Evolutionary conservation across 129 eudicot species (phyloP), one percentile per base, ranked within the genome.

Genomic region (Cynara cardunculus): DNA sequence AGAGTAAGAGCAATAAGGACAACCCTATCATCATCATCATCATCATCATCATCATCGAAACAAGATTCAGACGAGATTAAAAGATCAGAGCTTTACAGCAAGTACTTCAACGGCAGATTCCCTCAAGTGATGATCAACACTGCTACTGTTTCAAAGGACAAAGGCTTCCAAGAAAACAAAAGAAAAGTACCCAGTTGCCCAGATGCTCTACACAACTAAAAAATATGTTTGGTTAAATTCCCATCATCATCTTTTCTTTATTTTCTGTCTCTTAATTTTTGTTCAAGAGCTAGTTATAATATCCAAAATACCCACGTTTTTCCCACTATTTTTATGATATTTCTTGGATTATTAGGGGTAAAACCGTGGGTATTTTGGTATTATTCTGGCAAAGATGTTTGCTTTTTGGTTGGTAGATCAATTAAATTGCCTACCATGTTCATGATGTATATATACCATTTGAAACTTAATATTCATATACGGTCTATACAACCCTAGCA

Each of bases 331-430:
- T 37, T 64, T 34, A 75, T 31, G 65, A 69, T 64, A 8, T 41
- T 82, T 28, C 80, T 71, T 53, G 70, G 78, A 80, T 74, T 53
- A 62, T 74, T 24, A 84, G 73, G 83, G 81, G 84, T 64, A 68
- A 89, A 94, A 94, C 92, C 91, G 92, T 88, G 91, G 96, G 92
- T 91, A 94, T 90, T 89, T 89, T 94, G 98, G 90, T 65, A 78
- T 27, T 84, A 78, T 26, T 35, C 19, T 73, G 4, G 73, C 53
- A 68, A 65, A 71, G 62, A 56, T 78, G 73, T 32, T 71, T 39
- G 78, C 13, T 73, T 75, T 71, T 82, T 87, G 25, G 27, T 77
- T 78, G 75, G n/a, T 19, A 62, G 75, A 76, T 85, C 81, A 81
- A 87, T 74, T 76, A 82, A 70, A 72, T 59, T 25, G 69, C 62